Percentiles rank a stretch among this genome's conserved stretches.
Conservation (phyloP, 345 rosid genomes). For the Syzygium grande region DNA sequence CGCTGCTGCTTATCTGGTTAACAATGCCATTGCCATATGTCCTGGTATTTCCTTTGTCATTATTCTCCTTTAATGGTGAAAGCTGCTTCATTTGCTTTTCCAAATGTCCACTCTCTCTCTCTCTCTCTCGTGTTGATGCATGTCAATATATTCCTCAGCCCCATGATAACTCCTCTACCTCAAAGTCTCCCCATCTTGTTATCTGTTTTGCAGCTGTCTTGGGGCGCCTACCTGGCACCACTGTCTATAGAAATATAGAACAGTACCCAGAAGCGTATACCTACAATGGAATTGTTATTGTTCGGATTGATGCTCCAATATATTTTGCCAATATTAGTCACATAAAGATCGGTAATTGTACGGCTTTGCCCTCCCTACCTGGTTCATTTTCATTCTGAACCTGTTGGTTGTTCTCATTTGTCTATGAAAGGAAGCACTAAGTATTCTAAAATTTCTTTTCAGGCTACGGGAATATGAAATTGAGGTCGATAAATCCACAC, state of each 20-base stretch:
- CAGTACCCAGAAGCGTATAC: slow-evolving; percentile 98
- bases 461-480: slow-evolving; percentile 89
- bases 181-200: background rate
- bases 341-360: slow-evolving; percentile 69
- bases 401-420: background rate
- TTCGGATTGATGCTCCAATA: slow-evolving; percentile 87
- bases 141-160: background rate
- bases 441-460: background rate
- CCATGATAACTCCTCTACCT: background rate
- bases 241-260: slow-evolving; percentile 77
- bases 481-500: slow-evolving; percentile 60
- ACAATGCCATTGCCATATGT: background rate
- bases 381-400: background rate
- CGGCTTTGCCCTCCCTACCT: background rate
- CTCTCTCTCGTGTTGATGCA: background rate
- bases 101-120: background rate
- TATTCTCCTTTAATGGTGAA: background rate
- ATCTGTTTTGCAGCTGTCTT: slow-evolving; percentile 54
- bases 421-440: background rate
- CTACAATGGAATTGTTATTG: slow-evolving; percentile 87
- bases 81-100: background rate
- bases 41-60: background rate
- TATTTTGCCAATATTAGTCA: slow-evolving; percentile 95
- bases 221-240: slow-evolving; percentile 99
- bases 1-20: background rate